Evolutionary conservation across 2,329 filamentous ascomycete species (phyloP).

Genomic region (Colletotrichum sp.): DNA sequence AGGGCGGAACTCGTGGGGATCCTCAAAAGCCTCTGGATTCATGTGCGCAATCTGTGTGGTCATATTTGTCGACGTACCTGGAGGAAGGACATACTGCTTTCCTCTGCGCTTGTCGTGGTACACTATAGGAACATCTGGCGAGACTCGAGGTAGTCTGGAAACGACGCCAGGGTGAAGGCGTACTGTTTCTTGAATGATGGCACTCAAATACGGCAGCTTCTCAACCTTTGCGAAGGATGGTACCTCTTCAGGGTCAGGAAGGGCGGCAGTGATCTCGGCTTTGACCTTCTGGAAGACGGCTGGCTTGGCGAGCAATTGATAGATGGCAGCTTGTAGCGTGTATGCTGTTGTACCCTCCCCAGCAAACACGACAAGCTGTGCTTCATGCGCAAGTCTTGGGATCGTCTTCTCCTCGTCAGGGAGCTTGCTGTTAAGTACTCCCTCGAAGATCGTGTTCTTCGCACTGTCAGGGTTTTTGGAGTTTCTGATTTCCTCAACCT

Average conservation of each 20-base stretch:
- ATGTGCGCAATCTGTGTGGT: not conserved
- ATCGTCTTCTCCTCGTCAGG: not conserved
- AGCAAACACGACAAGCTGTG: not conserved
- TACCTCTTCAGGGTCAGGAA: not conserved
- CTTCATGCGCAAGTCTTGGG: not conserved
- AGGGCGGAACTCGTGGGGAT: constrained; percentile 27
- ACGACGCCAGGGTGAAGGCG: constrained; percentile 44
- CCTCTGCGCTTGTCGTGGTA: constrained; percentile 21
- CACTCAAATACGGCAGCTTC: constrained; percentile 41
- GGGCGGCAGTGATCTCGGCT: not conserved
- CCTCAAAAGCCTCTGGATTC: constrained; percentile 25
- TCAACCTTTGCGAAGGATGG: constrained; percentile 27
- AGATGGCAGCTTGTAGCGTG: not conserved
- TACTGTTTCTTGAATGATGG: constrained; percentile 41
- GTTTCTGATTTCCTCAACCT: not conserved
- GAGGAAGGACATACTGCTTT: not conserved
- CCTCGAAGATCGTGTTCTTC: not conserved
- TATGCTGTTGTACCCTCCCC: not conserved
- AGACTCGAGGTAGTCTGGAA: constrained; percentile 31
- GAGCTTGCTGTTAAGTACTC: not conserved
- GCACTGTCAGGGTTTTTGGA: not conserved
- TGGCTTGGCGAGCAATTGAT: not conserved
- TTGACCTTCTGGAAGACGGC: not conserved
- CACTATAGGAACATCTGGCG: constrained; percentile 30
- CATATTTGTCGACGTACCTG: constrained; percentile 29